Evolutionary conservation across 805 yeast genomes (phyloP).

Genomic region (Debaryomyces tyrocola): DNA sequence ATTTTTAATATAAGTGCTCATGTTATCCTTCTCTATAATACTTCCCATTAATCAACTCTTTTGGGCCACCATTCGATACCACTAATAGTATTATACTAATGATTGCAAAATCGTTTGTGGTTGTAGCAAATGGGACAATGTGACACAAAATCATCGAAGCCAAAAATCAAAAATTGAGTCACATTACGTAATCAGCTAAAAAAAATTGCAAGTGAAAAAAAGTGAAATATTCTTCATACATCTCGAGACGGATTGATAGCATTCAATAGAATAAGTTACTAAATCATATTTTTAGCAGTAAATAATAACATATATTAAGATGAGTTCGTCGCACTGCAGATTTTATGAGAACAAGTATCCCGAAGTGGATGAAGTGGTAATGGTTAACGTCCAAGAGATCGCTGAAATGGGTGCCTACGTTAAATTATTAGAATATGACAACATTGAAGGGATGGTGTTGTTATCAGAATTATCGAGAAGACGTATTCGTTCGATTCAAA

Average conservation of each 20-base stretch:
- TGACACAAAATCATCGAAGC: conserved; percentile 1
- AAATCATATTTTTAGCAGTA: not conserved
- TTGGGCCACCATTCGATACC: not conserved
- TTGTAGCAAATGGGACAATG: not conserved
- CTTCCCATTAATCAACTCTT: not conserved
- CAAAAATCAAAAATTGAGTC: not conserved
- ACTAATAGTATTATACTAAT: not conserved
- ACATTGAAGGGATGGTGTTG: conserved; percentile 97
- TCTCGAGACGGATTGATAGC: too few relatives aligned
- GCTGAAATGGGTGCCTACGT: conserved; percentile 99
- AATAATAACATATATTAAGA: conserved; percentile 18
- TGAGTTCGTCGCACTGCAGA: conserved; percentile 91
- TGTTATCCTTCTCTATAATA: not conserved
- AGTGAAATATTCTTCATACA: not conserved
- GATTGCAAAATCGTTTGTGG: conserved; percentile 5
- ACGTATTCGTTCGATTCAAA: conserved; percentile 97
- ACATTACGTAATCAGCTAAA: not conserved
- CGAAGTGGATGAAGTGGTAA: conserved; percentile 97
- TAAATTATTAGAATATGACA: conserved; percentile 92
- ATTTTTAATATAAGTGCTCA: conserved; percentile 7
- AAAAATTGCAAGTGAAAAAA: not conserved
- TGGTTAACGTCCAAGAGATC: conserved; percentile 97
- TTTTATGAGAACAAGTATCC: conserved; percentile 98
- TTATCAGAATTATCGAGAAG: conserved; percentile 96
- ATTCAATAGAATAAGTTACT: not conserved